Evolutionary conservation across 179 eudicot species (phyloP), one percentile per base, ranked within the genome.

Genomic region (Gypsophila paniculata): DNA sequence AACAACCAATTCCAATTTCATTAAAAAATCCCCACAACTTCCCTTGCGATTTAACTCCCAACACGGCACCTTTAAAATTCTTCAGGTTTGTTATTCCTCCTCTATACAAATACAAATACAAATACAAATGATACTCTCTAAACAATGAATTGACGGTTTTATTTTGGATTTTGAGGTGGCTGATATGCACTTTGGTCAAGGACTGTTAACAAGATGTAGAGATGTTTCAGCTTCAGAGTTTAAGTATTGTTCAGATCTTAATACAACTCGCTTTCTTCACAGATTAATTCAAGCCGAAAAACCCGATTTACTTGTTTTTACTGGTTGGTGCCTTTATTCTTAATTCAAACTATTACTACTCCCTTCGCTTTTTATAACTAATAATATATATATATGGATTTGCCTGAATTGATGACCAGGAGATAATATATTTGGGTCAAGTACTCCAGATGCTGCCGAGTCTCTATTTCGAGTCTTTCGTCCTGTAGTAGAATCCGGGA

Each of bases 171-270:
- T 68, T 72, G 78, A 91, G 97, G 93, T 91, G 73, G 97, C 96
- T 80, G 99, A 94, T 83, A 83, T 91, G 94, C 99, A 94, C 69
- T 89, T 75, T 71, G 97, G 99, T n/a, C 88, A 88, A 81, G 99
- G 97, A 68, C 55, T 81, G 19, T 19, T 82, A 63, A 91, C 92
- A 26, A 89, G 88, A 72, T 94, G 99, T 71, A 87, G 85, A 72
- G 99, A 90, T 38, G 91, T 94, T 49, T 69, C 79, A 54, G 67
- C 76, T 0, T 70, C 85, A 6, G 89, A 89, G 79, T 85, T 85
- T 65, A 72, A 74, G 73, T 64, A 74, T 65, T 93, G 98, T 74
- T 83, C 97, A 0, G 97, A 93, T 83, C 81, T 91, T 15, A 93
- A 91, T 72, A 80, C 98, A 0, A 89, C 89, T 51, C 74, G 25